These are phyloP conservation scores for Hypoxylon sp. DNA, from an alignment of 2,329 filamentous ascomycete genomes.

Conservation along the genomic window DNA sequence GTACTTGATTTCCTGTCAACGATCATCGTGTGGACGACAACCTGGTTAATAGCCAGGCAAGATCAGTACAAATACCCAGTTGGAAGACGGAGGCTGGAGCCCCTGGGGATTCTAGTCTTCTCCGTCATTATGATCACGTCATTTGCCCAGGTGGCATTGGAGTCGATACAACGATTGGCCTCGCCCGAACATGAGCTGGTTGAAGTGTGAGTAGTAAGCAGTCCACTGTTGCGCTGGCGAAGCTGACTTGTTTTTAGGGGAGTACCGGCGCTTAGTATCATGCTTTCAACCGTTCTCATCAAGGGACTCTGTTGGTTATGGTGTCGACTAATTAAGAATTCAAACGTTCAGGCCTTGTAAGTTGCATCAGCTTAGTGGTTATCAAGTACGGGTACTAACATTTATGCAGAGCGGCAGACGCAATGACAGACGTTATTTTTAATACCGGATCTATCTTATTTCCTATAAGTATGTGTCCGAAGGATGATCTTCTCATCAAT, in stretches of 20 bases:
- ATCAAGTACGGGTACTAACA: slow-evolving; percentile 19
- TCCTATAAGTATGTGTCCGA: slow-evolving; percentile 68
- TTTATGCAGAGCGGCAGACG: slow-evolving; percentile 59
- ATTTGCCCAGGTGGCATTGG: slow-evolving; percentile 80
- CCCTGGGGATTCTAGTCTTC: slow-evolving; percentile 83
- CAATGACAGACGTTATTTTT: slow-evolving; percentile 84
- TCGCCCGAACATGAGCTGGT: slow-evolving; percentile 74
- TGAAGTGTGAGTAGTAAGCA: slow-evolving; percentile 62
- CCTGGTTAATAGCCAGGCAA: slow-evolving; percentile 76
- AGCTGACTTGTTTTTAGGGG: slow-evolving; percentile 54
- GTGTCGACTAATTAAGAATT: slow-evolving; percentile 88
- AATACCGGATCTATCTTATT: slow-evolving; percentile 91
- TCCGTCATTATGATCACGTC: slow-evolving; percentile 88
- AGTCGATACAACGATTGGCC: slow-evolving; percentile 74
- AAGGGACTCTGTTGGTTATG: slow-evolving; percentile 88
- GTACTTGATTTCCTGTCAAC: slow-evolving; percentile 84
- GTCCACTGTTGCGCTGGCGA: not conserved
- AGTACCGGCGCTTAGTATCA: slow-evolving; percentile 79
- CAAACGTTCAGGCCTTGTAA: slow-evolving; percentile 81
- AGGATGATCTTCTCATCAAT: slow-evolving; percentile 1
- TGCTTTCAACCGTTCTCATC: slow-evolving; percentile 83
- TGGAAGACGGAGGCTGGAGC: slow-evolving; percentile 81
- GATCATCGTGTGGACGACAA: slow-evolving; percentile 83
- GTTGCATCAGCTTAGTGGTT: slow-evolving; percentile 44
- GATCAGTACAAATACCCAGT: slow-evolving; percentile 83